Percentiles rank a stretch among this genome's conserved stretches.
Evolutionary conservation across 78 protist genomes (phyloP).

Genomic region (Tieghemostelium lacteum): DNA sequence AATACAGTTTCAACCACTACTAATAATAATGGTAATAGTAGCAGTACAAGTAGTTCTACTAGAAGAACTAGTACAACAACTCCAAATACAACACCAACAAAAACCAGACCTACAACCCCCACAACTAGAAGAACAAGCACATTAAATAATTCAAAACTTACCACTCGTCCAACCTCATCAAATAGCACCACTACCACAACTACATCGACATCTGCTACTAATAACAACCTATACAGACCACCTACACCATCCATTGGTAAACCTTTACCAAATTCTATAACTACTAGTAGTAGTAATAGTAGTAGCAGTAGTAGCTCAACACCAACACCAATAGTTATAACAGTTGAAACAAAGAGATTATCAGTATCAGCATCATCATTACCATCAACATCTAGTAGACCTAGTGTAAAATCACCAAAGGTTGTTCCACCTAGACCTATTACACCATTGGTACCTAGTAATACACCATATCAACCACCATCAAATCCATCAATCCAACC

Average conservation of each 20-base stretch:
- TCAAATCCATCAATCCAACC: not conserved
- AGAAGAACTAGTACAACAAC: slow-evolving; percentile 5
- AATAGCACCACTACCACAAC: not conserved
- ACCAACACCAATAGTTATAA: not conserved
- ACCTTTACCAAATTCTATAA: slow-evolving; percentile 12
- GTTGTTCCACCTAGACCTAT: not conserved
- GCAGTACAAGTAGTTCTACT: not conserved
- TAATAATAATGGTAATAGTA: not conserved
- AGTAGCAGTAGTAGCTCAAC: not conserved
- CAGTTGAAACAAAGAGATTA: too few species aligned
- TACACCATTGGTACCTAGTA: too few species aligned
- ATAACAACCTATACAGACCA: slow-evolving; percentile 8
- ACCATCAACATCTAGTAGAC: not conserved
- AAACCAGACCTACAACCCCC: not conserved
- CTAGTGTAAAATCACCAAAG: not conserved
- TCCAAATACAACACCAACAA: not conserved
- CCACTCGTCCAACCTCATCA: slow-evolving; percentile 1
- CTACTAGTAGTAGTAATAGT: not conserved
- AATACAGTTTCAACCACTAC: slow-evolving; percentile 2
- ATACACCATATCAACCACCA: not conserved
- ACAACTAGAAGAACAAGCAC: not conserved
- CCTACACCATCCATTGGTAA: slow-evolving; percentile 1
- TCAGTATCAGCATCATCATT: not conserved
- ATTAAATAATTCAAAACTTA: not conserved
- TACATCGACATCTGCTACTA: not conserved